Percentiles rank a stretch among this genome's conserved stretches.
phyloP scores from a whole-genome alignment of 2,329 filamentous ascomycete species.

The Cercospora sojina region DNA sequence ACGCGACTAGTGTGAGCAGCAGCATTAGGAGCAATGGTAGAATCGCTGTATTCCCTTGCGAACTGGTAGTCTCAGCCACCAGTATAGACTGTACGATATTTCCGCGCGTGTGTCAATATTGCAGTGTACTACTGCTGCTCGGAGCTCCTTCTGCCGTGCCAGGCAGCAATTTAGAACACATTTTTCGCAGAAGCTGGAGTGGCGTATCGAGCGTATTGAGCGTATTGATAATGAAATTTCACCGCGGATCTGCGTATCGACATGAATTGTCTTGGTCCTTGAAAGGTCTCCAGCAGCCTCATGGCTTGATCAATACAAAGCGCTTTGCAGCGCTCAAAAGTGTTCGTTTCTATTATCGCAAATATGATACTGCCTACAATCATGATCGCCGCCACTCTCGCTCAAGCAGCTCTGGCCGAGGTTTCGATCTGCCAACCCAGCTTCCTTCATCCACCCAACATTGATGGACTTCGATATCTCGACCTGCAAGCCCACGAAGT shows the following conservation, averaged over 20 bases:
- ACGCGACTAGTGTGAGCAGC: conserved; percentile 18
- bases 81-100: not conserved
- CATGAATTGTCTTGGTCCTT: not conserved
- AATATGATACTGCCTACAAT: not conserved
- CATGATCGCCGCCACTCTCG: not conserved
- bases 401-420: not conserved
- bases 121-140: not conserved
- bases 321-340: not conserved
- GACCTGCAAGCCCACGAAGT: not conserved
- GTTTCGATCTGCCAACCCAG: not conserved
- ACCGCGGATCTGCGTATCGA: not conserved
- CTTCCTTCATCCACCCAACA: not conserved
- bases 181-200: not conserved
- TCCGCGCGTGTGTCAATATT: not conserved
- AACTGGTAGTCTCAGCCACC: not conserved
- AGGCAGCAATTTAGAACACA: not conserved
- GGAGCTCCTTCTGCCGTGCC: not conserved
- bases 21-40: not conserved
- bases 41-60: not conserved
- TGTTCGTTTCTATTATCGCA: not conserved
- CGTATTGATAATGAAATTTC: not conserved
- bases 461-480: not conserved
- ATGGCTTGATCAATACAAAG: not conserved
- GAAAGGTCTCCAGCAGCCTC: not conserved
- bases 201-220: not conserved